A percentile compares a stretch with the other conserved stretches of the same genome.
phyloP scores from a whole-genome alignment of 2,329 filamentous ascomycete species.

The Incumbomyces delicatus region DNA sequence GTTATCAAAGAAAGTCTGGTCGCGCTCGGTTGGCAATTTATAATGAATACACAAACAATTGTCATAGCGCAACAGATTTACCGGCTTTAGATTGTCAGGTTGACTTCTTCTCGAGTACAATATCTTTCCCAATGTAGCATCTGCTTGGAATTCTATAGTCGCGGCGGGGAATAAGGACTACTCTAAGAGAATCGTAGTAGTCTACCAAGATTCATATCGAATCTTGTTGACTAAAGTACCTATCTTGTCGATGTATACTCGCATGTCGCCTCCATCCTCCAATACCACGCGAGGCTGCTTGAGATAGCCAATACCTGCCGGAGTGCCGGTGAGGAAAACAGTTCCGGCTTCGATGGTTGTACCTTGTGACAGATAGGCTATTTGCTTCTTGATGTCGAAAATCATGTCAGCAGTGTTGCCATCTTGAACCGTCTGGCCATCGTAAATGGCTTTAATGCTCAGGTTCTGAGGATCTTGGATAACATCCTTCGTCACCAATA shows the following conservation, averaged over 20 bases:
- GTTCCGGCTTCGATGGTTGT: slow-evolving; percentile 31
- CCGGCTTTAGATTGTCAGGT: too few species aligned
- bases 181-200: too few species aligned
- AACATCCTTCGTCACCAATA: slow-evolving; percentile 21
- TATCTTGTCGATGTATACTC: slow-evolving; percentile 39
- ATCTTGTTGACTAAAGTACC: slow-evolving; percentile 38
- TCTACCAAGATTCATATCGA: slow-evolving; percentile 20
- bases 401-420: slow-evolving; percentile 28
- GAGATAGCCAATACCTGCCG: slow-evolving; percentile 35
- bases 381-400: slow-evolving; percentile 29
- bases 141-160: too few species aligned
- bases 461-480: slow-evolving; percentile 33
- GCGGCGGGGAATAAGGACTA: too few species aligned
- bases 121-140: too few species aligned
- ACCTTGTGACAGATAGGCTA: slow-evolving; percentile 30
- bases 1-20: too few species aligned
- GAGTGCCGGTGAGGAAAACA: slow-evolving; percentile 35
- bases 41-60: too few species aligned
- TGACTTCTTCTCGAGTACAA: too few species aligned
- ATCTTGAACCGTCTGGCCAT: slow-evolving; percentile 17
- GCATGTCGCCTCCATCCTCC: slow-evolving; percentile 32
- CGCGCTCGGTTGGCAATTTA: too few species aligned
- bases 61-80: too few species aligned
- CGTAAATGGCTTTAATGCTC: slow-evolving; percentile 25
- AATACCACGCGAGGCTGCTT: slow-evolving; percentile 31